Conservation (phyloP, 2,329 filamentous ascomycete genomes). For the Emergomyces pasteurianus region DNA sequence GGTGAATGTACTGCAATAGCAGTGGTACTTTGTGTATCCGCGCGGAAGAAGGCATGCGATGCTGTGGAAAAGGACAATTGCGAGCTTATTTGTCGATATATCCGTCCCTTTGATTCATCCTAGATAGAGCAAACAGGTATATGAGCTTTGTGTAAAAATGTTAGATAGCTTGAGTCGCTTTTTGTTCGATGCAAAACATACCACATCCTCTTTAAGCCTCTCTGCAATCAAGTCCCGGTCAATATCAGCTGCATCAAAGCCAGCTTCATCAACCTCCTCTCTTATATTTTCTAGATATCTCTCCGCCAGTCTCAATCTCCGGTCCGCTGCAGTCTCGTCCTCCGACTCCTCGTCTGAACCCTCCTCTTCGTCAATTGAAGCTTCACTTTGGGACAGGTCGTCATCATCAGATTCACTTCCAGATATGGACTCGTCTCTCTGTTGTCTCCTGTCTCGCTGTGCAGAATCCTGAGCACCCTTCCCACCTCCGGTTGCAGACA, state of each 20-base stretch:
- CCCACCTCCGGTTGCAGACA: constrained; percentile 26
- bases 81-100: constrained; percentile 69
- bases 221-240: constrained; percentile 88
- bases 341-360: constrained; percentile 52
- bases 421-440: constrained; percentile 70
- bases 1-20: constrained; percentile 67
- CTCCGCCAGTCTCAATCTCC: constrained; percentile 75
- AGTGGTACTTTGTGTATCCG: constrained; percentile 66
- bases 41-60: constrained; percentile 60
- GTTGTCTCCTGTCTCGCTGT: constrained; percentile 26
- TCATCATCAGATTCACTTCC: constrained; percentile 67
- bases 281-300: constrained; percentile 85
- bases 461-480: constrained; percentile 33
- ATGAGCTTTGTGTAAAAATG: constrained; percentile 3
- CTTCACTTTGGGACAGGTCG: constrained; percentile 35
- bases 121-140: constrained; percentile 9
- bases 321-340: constrained; percentile 77
- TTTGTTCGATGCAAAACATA: constrained; percentile 20
- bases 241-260: constrained; percentile 89
- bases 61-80: constrained; percentile 59
- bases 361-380: constrained; percentile 36
- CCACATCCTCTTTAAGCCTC: constrained; percentile 78
- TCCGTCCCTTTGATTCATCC: constrained; percentile 77
- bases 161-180: background rate
- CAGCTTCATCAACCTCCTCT: constrained; percentile 67